Conservation (phyloP, 352 stramenopile genomes). For the Pythium brassicae region DNA sequence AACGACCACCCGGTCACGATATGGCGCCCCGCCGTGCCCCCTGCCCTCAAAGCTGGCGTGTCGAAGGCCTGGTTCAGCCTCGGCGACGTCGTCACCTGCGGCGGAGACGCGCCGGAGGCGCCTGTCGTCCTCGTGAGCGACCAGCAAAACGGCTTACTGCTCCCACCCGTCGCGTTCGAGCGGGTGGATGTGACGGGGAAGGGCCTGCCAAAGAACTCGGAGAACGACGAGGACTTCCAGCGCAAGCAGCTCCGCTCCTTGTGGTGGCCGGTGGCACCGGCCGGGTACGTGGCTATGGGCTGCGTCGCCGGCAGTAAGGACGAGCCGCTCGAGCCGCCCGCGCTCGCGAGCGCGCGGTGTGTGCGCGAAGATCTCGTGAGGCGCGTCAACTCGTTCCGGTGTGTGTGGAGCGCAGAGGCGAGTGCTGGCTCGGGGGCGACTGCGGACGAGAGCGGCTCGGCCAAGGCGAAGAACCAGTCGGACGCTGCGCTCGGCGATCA, state of each 20-base stretch:
- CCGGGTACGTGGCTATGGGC: constrained; percentile 70
- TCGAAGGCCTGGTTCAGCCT: constrained; percentile 60
- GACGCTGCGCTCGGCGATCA: constrained; percentile 20
- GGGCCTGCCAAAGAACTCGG: constrained; percentile 71
- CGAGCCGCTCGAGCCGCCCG: constrained; percentile 66
- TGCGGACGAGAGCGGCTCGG: constrained; percentile 7
- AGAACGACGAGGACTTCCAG: constrained; percentile 67
- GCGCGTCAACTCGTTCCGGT: constrained; percentile 50
- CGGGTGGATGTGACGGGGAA: constrained; percentile 81
- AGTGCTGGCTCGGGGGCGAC: constrained; percentile 11
- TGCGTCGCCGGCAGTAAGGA: constrained; percentile 80
- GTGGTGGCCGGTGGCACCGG: constrained; percentile 79
- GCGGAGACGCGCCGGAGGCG: constrained; percentile 46
- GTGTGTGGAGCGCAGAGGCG: constrained; percentile 50
- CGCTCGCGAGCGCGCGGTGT: constrained; percentile 46
- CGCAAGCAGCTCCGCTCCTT: constrained; percentile 80
- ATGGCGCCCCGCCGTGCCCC: constrained; percentile 58
- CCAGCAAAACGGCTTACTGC: constrained; percentile 37
- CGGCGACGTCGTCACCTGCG: constrained; percentile 64
- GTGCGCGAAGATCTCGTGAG: constrained; percentile 79
- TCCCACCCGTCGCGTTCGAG: constrained; percentile 70
- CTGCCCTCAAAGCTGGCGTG: constrained; percentile 25
- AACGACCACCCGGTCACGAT: constrained; percentile 62
- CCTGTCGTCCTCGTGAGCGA: constrained; percentile 65
- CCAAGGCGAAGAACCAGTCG: constrained; percentile 35